Conservation (phyloP, 768 basidiomycete genomes). For the Filobasidium wieringae region DNA sequence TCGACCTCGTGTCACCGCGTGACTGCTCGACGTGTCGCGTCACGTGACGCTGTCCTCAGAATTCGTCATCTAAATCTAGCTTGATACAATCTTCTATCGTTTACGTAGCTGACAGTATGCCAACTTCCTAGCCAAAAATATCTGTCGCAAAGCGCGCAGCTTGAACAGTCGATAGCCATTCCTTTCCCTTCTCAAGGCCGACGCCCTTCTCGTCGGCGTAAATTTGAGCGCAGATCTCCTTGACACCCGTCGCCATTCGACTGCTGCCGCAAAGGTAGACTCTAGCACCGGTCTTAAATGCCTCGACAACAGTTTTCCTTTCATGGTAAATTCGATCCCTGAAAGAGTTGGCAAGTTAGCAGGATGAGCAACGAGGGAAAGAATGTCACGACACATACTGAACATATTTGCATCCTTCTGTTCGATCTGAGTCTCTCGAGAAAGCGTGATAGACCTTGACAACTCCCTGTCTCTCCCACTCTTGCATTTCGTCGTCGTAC, state of each 20-base stretch:
- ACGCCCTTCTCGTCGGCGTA: slow-evolving; percentile 27
- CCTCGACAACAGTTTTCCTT: slow-evolving; percentile 37
- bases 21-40: too few species aligned
- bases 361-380: background rate
- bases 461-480: slow-evolving; percentile 43
- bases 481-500: slow-evolving; percentile 43
- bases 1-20: too few species aligned
- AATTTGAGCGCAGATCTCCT: slow-evolving; percentile 39
- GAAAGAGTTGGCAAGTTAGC: background rate
- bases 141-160: slow-evolving; percentile 44
- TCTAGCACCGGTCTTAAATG: slow-evolving; percentile 38
- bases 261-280: slow-evolving; percentile 45
- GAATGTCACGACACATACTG: slow-evolving; percentile 38
- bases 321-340: slow-evolving; percentile 44
- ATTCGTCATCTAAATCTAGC: too few species aligned
- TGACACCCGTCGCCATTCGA: slow-evolving; percentile 41
- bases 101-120: too few species aligned
- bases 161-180: slow-evolving; percentile 37
- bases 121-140: slow-evolving; percentile 44
- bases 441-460: slow-evolving; percentile 46
- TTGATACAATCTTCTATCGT: too few species aligned
- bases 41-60: too few species aligned
- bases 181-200: slow-evolving; percentile 33
- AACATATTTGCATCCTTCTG: slow-evolving; percentile 40
- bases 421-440: slow-evolving; percentile 31